Evolutionary conservation across 2,329 filamentous ascomycete genomes (phyloP).

Genomic region (Penicillium corylophilum): DNA sequence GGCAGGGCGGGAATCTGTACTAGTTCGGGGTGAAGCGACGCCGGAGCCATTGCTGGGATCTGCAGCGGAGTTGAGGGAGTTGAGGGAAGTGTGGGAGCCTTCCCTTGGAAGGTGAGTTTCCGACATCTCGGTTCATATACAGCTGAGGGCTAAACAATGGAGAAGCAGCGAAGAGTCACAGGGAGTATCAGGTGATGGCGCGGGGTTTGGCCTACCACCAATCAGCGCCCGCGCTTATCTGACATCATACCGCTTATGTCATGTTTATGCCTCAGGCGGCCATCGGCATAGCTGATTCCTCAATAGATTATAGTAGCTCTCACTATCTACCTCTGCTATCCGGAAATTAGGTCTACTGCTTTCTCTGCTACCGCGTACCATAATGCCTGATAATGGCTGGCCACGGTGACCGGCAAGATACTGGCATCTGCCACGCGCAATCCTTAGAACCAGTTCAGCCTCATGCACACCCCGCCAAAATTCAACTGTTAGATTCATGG

Average conservation of each 20-base stretch:
- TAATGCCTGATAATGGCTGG: too few species aligned
- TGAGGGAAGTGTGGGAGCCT: constrained; percentile 28
- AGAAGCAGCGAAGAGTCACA: constrained; percentile 1
- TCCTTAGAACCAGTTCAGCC: too few species aligned
- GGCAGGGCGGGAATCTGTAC: constrained; percentile 36
- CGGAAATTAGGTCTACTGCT: too few species aligned
- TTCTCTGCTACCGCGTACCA: too few species aligned
- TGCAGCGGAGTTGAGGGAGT: constrained; percentile 13
- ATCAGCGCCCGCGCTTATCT: not conserved
- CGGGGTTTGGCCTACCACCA: constrained; percentile 4
- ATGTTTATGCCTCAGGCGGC: not conserved
- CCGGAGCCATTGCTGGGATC: constrained; percentile 26
- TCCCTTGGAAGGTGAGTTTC: constrained; percentile 31
- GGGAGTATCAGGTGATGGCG: constrained; percentile 8
- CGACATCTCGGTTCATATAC: constrained; percentile 29
- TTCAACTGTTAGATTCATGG: too few species aligned
- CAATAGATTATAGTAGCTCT: too few species aligned
- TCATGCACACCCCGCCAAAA: too few species aligned
- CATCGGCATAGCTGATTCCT: too few species aligned
- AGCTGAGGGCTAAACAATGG: not conserved
- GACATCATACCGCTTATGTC: constrained; percentile 9
- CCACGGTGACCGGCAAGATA: too few species aligned
- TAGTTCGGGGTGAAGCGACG: constrained; percentile 36
- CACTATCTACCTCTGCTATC: too few species aligned
- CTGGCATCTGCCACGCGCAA: too few species aligned